phyloP scores from a whole-genome alignment of 306 rosid species.

The Prunus davidiana region DNA sequence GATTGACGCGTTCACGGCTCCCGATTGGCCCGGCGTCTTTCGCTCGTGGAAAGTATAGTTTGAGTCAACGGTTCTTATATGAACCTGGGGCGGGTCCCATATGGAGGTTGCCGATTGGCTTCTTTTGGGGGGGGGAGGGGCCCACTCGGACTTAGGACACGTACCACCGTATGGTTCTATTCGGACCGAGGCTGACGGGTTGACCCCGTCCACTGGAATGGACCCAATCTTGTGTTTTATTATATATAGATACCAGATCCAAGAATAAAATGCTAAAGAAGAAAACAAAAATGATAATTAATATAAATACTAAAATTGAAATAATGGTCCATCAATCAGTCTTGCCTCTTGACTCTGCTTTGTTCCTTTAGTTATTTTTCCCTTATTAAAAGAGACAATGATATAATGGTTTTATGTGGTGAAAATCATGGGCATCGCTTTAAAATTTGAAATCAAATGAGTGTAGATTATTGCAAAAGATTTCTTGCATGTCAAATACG shows the following conservation, averaged over 20 bases:
- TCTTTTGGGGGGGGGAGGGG: not conserved
- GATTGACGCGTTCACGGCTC: constrained; percentile 41
- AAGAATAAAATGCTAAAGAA: not conserved
- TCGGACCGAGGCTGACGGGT: constrained; percentile 24
- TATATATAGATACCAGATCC: not conserved
- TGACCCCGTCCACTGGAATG: constrained; percentile 20
- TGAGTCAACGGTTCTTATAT: constrained; percentile 39
- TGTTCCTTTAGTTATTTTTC: not conserved
- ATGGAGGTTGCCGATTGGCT: not conserved
- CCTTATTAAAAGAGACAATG: not conserved
- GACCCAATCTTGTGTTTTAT: constrained; percentile 7
- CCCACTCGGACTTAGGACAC: not conserved
- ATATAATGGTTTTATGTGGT: not conserved
- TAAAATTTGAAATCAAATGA: not conserved
- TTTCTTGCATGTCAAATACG: not conserved
- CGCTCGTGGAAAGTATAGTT: constrained; percentile 30
- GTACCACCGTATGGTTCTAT: not conserved
- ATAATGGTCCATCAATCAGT: not conserved
- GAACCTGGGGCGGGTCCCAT: too few species aligned
- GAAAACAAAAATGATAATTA: not conserved
- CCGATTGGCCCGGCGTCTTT: constrained; percentile 45
- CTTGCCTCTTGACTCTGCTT: not conserved
- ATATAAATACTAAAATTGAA: not conserved
- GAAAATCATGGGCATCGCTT: not conserved
- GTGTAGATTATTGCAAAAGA: not conserved